Evolutionary conservation across 345 rosid species (phyloP).

Genomic region (Pistacia integerrima): DNA sequence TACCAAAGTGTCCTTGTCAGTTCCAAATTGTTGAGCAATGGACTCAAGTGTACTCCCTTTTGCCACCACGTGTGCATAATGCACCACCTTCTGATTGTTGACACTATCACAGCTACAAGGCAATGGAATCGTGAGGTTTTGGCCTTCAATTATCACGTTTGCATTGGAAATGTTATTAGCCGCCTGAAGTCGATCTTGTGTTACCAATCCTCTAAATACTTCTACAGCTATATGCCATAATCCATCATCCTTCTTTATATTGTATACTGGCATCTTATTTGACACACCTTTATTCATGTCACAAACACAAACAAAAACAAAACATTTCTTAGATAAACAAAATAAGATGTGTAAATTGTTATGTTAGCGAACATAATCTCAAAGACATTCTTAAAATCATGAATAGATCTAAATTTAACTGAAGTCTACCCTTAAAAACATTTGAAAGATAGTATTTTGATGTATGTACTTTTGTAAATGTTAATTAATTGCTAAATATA

Average conservation of each 20-base stretch:
- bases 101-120: conserved; percentile 51
- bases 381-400: too few relatives aligned
- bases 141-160: conserved; percentile 21
- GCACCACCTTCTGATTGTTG: conserved; percentile 29
- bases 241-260: conserved; percentile 30
- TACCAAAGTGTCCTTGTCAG: conserved; percentile 17
- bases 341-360: too few relatives aligned
- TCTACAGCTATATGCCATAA: conserved; percentile 31
- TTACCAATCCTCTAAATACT: conserved; percentile 30
- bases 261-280: conserved; percentile 27
- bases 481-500: too few relatives aligned
- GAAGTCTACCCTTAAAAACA: too few relatives aligned
- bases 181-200: conserved; percentile 19
- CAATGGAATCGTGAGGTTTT: conserved; percentile 38
- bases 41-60: conserved; percentile 28
- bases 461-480: too few relatives aligned
- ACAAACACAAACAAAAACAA: too few relatives aligned
- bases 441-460: too few relatives aligned
- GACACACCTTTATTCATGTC: conserved; percentile 24
- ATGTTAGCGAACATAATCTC: too few relatives aligned
- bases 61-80: conserved; percentile 42
- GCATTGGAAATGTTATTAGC: conserved; percentile 25
- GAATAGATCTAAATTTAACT: too few relatives aligned
- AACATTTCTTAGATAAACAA: too few relatives aligned
- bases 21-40: conserved; percentile 37